A percentile compares a stretch with the other conserved stretches of the same genome.
Conservation (phyloP, 768 basidiomycete genomes). For the Chalciporus piperatus region DNA sequence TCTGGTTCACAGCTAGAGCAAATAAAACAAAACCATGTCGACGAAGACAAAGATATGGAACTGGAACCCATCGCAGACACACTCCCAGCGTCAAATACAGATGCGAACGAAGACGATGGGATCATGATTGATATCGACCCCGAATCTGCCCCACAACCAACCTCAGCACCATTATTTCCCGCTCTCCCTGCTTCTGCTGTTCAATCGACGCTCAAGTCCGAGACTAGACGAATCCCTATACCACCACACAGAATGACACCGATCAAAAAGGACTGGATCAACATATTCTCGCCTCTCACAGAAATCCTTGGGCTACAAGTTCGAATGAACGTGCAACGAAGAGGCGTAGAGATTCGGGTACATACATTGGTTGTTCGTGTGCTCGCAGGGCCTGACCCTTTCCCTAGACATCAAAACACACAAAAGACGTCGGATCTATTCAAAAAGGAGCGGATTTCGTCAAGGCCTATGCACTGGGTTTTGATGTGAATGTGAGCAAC, state of each 20-base stretch:
- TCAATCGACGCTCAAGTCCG: slow-evolving; percentile 62
- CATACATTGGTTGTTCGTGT: slow-evolving; percentile 39
- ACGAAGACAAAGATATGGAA: slow-evolving; percentile 33
- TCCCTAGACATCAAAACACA: slow-evolving; percentile 86
- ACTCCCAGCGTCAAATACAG: slow-evolving; percentile 1
- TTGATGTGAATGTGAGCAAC: slow-evolving; percentile 82
- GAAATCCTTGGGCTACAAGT: slow-evolving; percentile 95
- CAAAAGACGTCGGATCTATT: slow-evolving; percentile 87
- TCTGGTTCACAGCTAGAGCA: slow-evolving; percentile 9
- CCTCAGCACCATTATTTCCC: slow-evolving; percentile 63
- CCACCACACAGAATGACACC: slow-evolving; percentile 98
- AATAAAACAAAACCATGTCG: slow-evolving; percentile 6
- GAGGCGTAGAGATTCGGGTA: slow-evolving; percentile 86
- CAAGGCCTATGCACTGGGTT: slow-evolving; percentile 91
- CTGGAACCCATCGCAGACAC: slow-evolving; percentile 12
- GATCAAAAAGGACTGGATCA: slow-evolving; percentile 93
- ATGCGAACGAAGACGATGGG: slow-evolving; percentile 51
- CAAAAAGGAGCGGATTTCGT: slow-evolving; percentile 98
- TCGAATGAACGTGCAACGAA: slow-evolving; percentile 90
- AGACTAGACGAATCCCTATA: slow-evolving; percentile 85
- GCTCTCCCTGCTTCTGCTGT: slow-evolving; percentile 61
- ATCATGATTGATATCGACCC: slow-evolving; percentile 58
- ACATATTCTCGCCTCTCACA: slow-evolving; percentile 91
- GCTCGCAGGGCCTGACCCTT: not conserved
- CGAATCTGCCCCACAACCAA: slow-evolving; percentile 42